Percentiles rank a stretch among this genome's conserved stretches.
phyloP scores from a whole-genome alignment of 2,329 filamentous ascomycete species.

The Fusarium veterinarium region DNA sequence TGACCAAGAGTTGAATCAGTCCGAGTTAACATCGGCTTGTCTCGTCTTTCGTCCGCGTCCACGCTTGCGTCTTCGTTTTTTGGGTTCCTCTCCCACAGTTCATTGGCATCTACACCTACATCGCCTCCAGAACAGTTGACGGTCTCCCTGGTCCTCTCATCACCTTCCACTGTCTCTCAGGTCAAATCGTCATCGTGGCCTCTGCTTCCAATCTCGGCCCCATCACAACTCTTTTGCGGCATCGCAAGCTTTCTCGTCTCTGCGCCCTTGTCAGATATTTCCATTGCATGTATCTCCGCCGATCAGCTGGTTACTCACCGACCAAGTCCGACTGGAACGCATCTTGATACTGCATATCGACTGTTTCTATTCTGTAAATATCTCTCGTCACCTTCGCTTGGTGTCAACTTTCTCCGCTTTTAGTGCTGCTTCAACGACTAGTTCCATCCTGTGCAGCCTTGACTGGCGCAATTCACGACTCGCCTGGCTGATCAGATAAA shows the following conservation, averaged over 20 bases:
- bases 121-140: slow-evolving; percentile 21
- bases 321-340: slow-evolving; percentile 25
- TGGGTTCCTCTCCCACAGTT: slow-evolving; percentile 27
- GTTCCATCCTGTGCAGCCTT: slow-evolving; percentile 13
- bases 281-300: slow-evolving; percentile 26
- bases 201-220: background rate
- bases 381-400: slow-evolving; percentile 3
- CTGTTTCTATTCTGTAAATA: slow-evolving; percentile 13
- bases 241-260: slow-evolving; percentile 27
- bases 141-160: slow-evolving; percentile 5
- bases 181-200: background rate
- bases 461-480: slow-evolving; percentile 16
- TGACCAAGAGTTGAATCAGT: background rate
- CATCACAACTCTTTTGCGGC: background rate
- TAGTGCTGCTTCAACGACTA: slow-evolving; percentile 23
- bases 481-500: slow-evolving; percentile 9
- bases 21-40: slow-evolving; percentile 13
- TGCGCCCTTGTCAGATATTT: slow-evolving; percentile 29
- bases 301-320: slow-evolving; percentile 22
- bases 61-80: slow-evolving; percentile 2
- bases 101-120: slow-evolving; percentile 9
- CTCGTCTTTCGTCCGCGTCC: slow-evolving; percentile 3
- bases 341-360: slow-evolving; percentile 20
- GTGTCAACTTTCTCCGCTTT: slow-evolving; percentile 16
- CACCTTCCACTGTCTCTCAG: background rate